Evolutionary conservation across 1,139 yeast species (phyloP).

Genomic region (Saccharomycopsis phalli): DNA sequence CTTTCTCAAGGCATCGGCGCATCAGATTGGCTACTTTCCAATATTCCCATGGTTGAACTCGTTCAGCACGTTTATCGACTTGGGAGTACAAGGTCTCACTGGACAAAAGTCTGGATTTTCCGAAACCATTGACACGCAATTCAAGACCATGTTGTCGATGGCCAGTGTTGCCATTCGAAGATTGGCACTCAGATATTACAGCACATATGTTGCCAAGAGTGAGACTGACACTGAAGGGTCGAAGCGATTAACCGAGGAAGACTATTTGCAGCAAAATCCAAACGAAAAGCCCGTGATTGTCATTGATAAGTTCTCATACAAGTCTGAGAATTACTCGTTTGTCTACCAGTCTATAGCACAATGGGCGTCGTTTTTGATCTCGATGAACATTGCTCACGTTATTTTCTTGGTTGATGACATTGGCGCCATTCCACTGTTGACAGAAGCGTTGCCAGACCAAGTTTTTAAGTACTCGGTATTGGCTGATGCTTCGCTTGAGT

Average conservation of each 20-base stretch:
- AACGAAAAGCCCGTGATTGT: conserved; percentile 83
- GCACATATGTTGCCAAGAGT: conserved; percentile 26
- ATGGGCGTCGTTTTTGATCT: conserved; percentile 77
- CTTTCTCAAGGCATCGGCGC: conserved; percentile 59
- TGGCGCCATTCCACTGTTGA: conserved; percentile 59
- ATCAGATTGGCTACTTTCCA: conserved; percentile 83
- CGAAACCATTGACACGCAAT: conserved; percentile 76
- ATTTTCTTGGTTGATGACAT: conserved; percentile 80
- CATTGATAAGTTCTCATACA: conserved; percentile 59
- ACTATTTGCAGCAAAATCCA: conserved; percentile 77
- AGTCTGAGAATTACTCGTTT: conserved; percentile 55
- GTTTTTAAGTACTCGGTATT: conserved; percentile 68
- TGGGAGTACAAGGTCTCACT: conserved; percentile 81
- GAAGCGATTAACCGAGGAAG: conserved; percentile 53
- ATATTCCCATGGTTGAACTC: conserved; percentile 89
- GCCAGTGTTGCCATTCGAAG: conserved; percentile 65
- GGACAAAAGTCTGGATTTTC: conserved; percentile 92
- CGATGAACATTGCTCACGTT: conserved; percentile 81
- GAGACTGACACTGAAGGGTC: conserved; percentile 1
- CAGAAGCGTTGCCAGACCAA: conserved; percentile 73
- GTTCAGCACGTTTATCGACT: conserved; percentile 68
- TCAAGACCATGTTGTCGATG: conserved; percentile 70
- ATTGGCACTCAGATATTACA: conserved; percentile 47
- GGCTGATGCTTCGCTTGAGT: conserved; percentile 69
- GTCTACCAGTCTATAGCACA: conserved; percentile 74